Evolutionary conservation across 2,329 filamentous ascomycete genomes (phyloP), one percentile per base, ranked within the genome.

Genomic region (Claviceps spartinae): DNA sequence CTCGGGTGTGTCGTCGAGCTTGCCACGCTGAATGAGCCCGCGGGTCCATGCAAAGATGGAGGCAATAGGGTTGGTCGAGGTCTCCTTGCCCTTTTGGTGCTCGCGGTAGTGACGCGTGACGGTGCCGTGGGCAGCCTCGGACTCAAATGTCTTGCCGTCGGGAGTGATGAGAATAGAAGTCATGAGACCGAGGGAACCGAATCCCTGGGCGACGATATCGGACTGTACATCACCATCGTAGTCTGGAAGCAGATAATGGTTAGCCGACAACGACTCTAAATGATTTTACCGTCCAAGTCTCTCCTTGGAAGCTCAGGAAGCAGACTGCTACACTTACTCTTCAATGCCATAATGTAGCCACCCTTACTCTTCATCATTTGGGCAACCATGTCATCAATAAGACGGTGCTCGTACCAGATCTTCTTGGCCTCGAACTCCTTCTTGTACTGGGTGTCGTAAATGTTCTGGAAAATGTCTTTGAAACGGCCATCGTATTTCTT

Each of bases 331-430:
- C 51, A 76, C 83, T 70, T 68, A 95, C 88, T 97, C 85, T 98
- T 98, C 70, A 97, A 81, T 56, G 93, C 93, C 78, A 97, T 96
- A 68, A 97, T 82, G 73, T 93, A 96, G 57, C 93, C 93, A 62
- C 93, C 93, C 63, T 85, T 82, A 73, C 86, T 93, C 86, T 98
- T 98, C 78, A 98, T 86, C 93, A 98, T 98, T 79, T 98, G 93
- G 48, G 93, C 93, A 58, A 98, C 93, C 93, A 98, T 97, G 74
- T 98, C 93, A 73, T 98, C 93, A 66, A 98, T 97, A 61, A 98
- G 78, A 65, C 93, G 86, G 76, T 98, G 93, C 83, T 98, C 93
- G 69, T 98, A 97, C 93, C 93, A 97, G 74, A 97, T 95, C 57
- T 81, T 81, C 77, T 89, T 88, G 65, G 83, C 84, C 68, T 96